A percentile compares a stretch with the other conserved stretches of the same genome.
Evolutionary conservation across 1,284 basidiomycete genomes (phyloP).

Genomic region (Pseudozyma flocculosa): DNA sequence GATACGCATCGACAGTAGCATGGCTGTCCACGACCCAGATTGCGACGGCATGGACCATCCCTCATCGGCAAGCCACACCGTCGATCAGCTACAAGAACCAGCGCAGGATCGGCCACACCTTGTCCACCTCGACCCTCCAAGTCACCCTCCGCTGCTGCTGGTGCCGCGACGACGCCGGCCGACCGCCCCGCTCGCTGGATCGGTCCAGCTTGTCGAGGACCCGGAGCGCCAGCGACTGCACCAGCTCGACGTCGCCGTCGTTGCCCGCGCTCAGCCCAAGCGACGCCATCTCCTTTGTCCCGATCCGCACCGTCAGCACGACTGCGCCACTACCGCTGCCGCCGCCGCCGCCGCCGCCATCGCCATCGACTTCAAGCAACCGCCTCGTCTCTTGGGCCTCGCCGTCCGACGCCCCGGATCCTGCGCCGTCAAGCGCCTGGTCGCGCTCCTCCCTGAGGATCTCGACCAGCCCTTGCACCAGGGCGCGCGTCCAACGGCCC

Average conservation of each 20-base stretch:
- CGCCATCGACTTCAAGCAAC: not conserved
- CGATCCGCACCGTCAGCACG: conserved; percentile 2
- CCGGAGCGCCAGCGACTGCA: conserved; percentile 12
- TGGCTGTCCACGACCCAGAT: no score
- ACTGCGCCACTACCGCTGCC: conserved; percentile 7
- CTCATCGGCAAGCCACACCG: no score
- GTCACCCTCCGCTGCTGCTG: not conserved
- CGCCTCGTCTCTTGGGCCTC: not conserved
- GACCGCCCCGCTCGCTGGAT: not conserved
- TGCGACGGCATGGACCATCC: no score
- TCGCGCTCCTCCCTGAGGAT: conserved; percentile 13
- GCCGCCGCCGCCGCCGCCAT: conserved; percentile 5
- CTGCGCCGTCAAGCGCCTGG: not conserved
- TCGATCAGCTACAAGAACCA: conserved; percentile 16
- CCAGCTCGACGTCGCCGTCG: conserved; percentile 25
- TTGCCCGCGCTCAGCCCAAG: conserved; percentile 34
- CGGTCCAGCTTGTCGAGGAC: conserved; percentile 8
- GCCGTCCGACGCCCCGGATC: not conserved
- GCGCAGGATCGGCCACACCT: conserved; percentile 19
- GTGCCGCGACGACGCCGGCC: conserved; percentile 1
- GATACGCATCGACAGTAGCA: no score
- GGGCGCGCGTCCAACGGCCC: conserved; percentile 32
- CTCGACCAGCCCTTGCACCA: conserved; percentile 26
- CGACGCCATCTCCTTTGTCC: conserved; percentile 21
- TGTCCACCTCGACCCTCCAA: conserved; percentile 12